A percentile compares a stretch with the other conserved stretches of the same genome.
Conservation (phyloP, 2,329 filamentous ascomycete genomes). For the Penicillium verrucosum region DNA sequence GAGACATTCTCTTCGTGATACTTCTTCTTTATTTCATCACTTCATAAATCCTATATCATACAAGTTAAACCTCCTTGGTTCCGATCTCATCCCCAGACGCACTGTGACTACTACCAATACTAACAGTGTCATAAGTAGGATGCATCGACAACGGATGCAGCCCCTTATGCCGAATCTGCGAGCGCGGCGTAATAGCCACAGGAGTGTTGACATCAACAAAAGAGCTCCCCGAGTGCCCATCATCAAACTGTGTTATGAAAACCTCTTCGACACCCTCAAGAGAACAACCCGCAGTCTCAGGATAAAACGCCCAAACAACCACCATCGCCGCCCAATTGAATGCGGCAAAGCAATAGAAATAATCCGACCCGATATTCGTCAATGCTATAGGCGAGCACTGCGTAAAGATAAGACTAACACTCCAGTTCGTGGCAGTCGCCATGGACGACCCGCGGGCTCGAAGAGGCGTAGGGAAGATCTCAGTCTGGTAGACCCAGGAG, state of each 20-base stretch:
- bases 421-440: slow-evolving; percentile 48
- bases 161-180: slow-evolving; percentile 17
- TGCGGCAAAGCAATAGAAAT: slow-evolving; percentile 51
- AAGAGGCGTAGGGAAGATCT: slow-evolving; percentile 47
- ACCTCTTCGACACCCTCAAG: slow-evolving; percentile 34
- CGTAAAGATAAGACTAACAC: slow-evolving; percentile 48
- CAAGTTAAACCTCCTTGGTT: neutral
- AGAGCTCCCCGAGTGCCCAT: neutral
- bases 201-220: neutral
- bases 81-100: neutral
- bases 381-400: slow-evolving; percentile 50
- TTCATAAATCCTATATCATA: neutral
- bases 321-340: slow-evolving; percentile 47
- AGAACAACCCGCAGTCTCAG: slow-evolving; percentile 31
- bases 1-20: neutral
- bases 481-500: slow-evolving; percentile 47
- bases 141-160: slow-evolving; percentile 24
- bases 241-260: slow-evolving; percentile 12
- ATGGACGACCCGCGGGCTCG: slow-evolving; percentile 44
- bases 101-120: slow-evolving; percentile 13
- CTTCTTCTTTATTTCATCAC: neutral
- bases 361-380: slow-evolving; percentile 44
- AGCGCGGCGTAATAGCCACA: slow-evolving; percentile 5
- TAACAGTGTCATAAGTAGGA: slow-evolving; percentile 12
- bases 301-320: slow-evolving; percentile 35